These are phyloP conservation scores for Leccinum sublutescens DNA, from an alignment of 768 basidiomycete species.

Conservation along the genomic window DNA sequence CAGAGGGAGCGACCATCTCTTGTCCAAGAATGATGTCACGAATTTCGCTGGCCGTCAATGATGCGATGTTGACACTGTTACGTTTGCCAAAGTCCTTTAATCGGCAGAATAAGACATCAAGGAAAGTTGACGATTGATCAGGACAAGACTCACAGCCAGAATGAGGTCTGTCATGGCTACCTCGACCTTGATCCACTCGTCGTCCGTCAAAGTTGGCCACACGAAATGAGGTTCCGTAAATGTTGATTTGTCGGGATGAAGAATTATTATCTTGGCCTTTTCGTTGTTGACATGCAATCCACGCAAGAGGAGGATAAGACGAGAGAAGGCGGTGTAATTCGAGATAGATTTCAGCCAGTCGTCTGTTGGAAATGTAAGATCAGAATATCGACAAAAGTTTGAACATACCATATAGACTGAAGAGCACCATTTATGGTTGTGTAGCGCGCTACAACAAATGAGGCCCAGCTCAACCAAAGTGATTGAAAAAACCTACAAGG, in stretches of 20 bases:
- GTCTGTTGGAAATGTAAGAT: conserved; percentile 45
- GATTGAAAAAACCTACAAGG: conserved; percentile 45
- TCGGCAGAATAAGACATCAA: conserved; percentile 15
- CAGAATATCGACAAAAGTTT: not conserved
- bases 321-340: conserved; percentile 98
- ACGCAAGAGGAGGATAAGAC: conserved; percentile 93
- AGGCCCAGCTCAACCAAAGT: not conserved
- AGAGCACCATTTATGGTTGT: conserved; percentile 98
- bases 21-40: conserved; percentile 98
- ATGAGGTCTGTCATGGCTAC: conserved; percentile 98
- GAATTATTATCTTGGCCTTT: conserved; percentile 83
- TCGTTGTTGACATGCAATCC: conserved; percentile 99
- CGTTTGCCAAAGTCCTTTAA: conserved; percentile 94
- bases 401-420: conserved; percentile 83
- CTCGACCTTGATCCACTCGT: conserved; percentile 99
- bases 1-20: conserved; percentile 94
- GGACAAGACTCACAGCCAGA: conserved; percentile 55
- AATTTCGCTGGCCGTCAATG: conserved; percentile 93
- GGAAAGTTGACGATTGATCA: not conserved
- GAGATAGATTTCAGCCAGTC: conserved; percentile 99
- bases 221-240: conserved; percentile 98
- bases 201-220: conserved; percentile 90
- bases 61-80: conserved; percentile 98
- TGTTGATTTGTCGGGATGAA: conserved; percentile 96
- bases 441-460: conserved; percentile 68